phyloP scores from a whole-genome alignment of 495 filamentous ascomycete genomes.

The Physcia stellaris region DNA sequence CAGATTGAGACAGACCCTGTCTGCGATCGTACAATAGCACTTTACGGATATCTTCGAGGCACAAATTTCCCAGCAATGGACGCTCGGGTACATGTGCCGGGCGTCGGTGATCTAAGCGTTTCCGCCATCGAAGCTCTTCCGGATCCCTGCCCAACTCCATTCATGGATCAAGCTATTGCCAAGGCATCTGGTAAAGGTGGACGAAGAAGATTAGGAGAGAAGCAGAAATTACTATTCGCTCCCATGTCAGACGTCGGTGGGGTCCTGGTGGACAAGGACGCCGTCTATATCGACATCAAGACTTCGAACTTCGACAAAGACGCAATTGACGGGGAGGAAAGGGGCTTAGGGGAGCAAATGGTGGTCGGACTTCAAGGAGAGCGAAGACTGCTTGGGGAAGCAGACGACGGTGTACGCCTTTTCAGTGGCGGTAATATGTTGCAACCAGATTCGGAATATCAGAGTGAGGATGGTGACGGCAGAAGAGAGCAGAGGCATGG shows the following conservation, averaged over 20 bases:
- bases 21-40: conserved; percentile 75
- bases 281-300: conserved; percentile 66
- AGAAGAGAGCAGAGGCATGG: conserved; percentile 56
- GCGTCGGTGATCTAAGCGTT: conserved; percentile 86
- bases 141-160: conserved; percentile 90
- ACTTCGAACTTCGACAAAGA: conserved; percentile 60
- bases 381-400: conserved; percentile 67
- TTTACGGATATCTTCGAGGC: conserved; percentile 92
- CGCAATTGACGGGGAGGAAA: conserved; percentile 43
- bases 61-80: conserved; percentile 85
- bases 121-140: conserved; percentile 71
- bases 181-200: conserved; percentile 69
- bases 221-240: conserved; percentile 88
- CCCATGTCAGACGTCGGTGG: conserved; percentile 97
- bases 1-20: conserved; percentile 74
- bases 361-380: conserved; percentile 82
- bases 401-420: conserved; percentile 63
- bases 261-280: conserved; percentile 69
- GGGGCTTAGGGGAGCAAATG: conserved; percentile 84
- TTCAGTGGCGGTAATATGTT: conserved; percentile 68
- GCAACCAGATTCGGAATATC: conserved; percentile 36
- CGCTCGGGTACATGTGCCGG: conserved; percentile 82
- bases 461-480: conserved; percentile 47
- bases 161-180: conserved; percentile 69
- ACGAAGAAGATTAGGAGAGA: conserved; percentile 71